A percentile compares a stretch with the other conserved stretches of the same genome.
phyloP scores from a whole-genome alignment of 2,329 filamentous ascomycete species.

The Penicillium occitanis region DNA sequence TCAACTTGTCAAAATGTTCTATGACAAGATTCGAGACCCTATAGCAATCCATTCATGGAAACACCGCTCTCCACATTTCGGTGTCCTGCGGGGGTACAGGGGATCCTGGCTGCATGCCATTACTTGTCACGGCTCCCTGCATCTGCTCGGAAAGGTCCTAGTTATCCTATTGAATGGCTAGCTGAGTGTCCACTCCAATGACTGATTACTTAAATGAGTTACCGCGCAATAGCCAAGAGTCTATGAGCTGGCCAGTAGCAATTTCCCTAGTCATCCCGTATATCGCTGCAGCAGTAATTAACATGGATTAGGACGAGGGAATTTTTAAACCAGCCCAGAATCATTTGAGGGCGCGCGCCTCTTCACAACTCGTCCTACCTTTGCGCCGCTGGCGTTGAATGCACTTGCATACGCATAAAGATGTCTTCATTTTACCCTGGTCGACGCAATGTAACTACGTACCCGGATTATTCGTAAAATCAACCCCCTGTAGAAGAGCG shows the following conservation, averaged over 20 bases:
- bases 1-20: too few species aligned
- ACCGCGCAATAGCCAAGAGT: background rate
- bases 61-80: background rate
- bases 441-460: background rate
- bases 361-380: background rate
- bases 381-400: background rate
- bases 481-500: background rate
- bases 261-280: background rate
- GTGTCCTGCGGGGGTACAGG: background rate
- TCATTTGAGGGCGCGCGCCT: background rate
- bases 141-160: background rate
- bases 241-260: background rate
- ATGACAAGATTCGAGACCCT: background rate
- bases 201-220: background rate
- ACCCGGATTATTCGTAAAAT: background rate
- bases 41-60: background rate
- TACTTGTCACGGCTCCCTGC: background rate
- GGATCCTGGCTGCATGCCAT: background rate
- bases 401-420: background rate
- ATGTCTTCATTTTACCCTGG: background rate
- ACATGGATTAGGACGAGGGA: background rate
- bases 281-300: background rate
- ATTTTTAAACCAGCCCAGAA: background rate
- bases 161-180: background rate
- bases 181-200: background rate